Base-by-base conservation (phyloP, 495 filamentous ascomycete genomes). In the Penicillium fimorum region DNA sequence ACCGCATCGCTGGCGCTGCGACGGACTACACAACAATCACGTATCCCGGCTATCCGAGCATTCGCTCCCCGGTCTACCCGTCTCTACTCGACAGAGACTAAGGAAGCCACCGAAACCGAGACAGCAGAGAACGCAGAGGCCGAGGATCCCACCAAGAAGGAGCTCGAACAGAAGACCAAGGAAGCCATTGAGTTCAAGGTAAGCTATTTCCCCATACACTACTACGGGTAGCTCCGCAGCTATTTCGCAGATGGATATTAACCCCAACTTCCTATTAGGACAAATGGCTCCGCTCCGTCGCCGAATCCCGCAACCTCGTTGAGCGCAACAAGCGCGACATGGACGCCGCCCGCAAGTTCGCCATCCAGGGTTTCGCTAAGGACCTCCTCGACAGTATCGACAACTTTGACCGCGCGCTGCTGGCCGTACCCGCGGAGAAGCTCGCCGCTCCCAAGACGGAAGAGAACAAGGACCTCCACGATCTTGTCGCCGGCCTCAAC, bases 261-360 rank as follows among this genome's bases (percentile, higher is more conserved):
- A 30, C 25, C 5, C 9, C n/a, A 27, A 1, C n/a, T 9, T n/a
- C 11, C 3, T 15, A 18, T 41, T 63, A 97, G 94, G 93, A 97
- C 73, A 91, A 88, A 76, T 96, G 88, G 71, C 84, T 94, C 47
- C 94, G 94, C 63, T 87, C 86, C 44, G 89, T 96, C 57, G 94
- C 94, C 70, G 94, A 97, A 60, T 97, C 92, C 82, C 90, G 90
- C 64, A 98, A 97, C 77, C 88, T 97, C 37, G 92, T 97, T 79
- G 90, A 96, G 60, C 90, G 94, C 63, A 93, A 90, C 7, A 86
- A 88, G 74, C 91, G 95, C 62, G 95, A 98, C 44, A 84, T 94
- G 72, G 88, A 95, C 68, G 70, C 80, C 33, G 88, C 91, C 38
- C 87, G 85, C 58, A 90, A 95, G 77, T 98, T 93, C 64, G 95